These are phyloP conservation scores for Lachnellula suecica DNA, from an alignment of 2,329 filamentous ascomycete genomes.

Conservation along the genomic window DNA sequence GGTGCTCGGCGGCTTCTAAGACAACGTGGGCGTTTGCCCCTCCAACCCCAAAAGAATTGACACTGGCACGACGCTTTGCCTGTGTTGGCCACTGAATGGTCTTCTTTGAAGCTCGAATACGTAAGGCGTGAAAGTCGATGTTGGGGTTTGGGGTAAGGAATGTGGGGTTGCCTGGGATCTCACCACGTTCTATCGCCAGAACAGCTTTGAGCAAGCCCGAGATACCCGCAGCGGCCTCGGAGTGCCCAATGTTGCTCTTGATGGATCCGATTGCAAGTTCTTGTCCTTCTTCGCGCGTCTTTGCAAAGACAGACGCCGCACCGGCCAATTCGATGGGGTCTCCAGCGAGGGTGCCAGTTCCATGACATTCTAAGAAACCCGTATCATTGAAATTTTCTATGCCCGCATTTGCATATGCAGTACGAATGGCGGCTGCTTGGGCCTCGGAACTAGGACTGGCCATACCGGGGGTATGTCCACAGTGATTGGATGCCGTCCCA, in stretches of 20 bases:
- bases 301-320: conserved; percentile 9
- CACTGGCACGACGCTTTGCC: conserved; percentile 45
- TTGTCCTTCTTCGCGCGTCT: background rate
- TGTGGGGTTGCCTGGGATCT: conserved; percentile 40
- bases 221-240: conserved; percentile 37
- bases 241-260: conserved; percentile 30
- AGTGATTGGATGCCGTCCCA: conserved; percentile 40
- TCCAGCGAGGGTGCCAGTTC: conserved; percentile 17
- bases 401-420: conserved; percentile 4
- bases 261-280: conserved; percentile 10
- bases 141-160: conserved; percentile 37
- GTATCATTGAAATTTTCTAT: conserved; percentile 12
- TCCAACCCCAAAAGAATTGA: conserved; percentile 29
- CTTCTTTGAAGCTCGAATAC: conserved; percentile 15
- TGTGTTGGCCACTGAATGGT: conserved; percentile 14
- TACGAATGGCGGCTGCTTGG: conserved; percentile 31
- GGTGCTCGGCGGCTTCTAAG: background rate
- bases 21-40: conserved; percentile 13
- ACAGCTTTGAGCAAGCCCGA: conserved; percentile 38
- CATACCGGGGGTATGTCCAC: conserved; percentile 43
- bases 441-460: conserved; percentile 44
- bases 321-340: conserved; percentile 18
- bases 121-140: conserved; percentile 13
- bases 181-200: conserved; percentile 39
- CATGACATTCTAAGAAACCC: conserved; percentile 19